Percentiles rank a stretch among this genome's conserved stretches.
These are phyloP conservation scores for Fusarium avenaceum DNA, from an alignment of 2,329 filamentous ascomycete species.

Conservation along the genomic window DNA sequence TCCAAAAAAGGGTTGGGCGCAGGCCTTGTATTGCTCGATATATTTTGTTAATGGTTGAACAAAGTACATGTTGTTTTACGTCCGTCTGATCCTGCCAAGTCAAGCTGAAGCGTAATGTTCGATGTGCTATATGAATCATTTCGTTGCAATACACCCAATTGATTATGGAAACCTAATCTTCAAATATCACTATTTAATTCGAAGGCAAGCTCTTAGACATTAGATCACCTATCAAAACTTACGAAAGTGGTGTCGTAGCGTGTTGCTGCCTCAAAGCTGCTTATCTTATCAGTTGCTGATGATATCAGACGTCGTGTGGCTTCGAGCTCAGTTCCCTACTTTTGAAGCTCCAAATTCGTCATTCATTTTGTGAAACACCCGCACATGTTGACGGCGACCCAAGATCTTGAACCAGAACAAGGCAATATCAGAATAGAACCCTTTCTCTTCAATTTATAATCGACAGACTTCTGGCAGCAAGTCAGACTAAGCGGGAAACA, in stretches of 20 bases:
- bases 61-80: no score
- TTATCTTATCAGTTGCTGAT: constrained; percentile 49
- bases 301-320: constrained; percentile 46
- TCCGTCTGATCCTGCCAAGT: not conserved
- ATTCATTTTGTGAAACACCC: constrained; percentile 7
- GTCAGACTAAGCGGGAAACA: constrained; percentile 1
- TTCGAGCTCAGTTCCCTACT: constrained; percentile 26
- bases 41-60: constrained; percentile 7
- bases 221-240: not conserved
- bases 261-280: constrained; percentile 41
- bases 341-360: constrained; percentile 30
- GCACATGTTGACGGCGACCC: not conserved
- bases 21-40: constrained; percentile 34
- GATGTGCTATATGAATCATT: not conserved
- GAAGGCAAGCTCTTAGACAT: no score
- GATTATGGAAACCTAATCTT: not conserved
- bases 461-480: not conserved
- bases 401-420: not conserved
- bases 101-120: not conserved
- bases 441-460: not conserved
- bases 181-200: not conserved
- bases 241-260: constrained; percentile 35
- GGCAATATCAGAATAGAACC: not conserved
- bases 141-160: not conserved
- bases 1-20: constrained; percentile 41